Conservation (phyloP, 257 asterid genomes). For the Penstemon newberryi region DNA sequence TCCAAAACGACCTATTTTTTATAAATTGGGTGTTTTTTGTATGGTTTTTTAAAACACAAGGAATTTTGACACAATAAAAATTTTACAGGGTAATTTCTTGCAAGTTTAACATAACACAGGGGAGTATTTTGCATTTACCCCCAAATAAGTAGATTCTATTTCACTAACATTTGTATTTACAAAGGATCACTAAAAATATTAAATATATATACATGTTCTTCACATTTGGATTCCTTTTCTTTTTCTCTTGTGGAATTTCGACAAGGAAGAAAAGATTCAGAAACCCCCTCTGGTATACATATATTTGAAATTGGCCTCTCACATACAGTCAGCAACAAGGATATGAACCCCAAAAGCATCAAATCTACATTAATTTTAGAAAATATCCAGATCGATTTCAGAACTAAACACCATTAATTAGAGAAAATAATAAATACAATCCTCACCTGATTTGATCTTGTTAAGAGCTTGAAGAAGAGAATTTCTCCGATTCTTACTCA, state of each 20-base stretch:
- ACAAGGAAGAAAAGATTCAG: constrained; percentile 68
- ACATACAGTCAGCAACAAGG: constrained; percentile 55
- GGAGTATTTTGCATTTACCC: too few relatives aligned
- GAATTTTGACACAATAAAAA: too few relatives aligned
- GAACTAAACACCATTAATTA: not conserved
- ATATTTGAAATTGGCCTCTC: constrained; percentile 55
- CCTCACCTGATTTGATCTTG: constrained; percentile 58
- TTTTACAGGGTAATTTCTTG: too few relatives aligned
- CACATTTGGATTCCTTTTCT: constrained; percentile 52
- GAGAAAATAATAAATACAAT: not conserved
- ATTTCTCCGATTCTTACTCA: constrained; percentile 52
- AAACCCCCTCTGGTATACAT: constrained; percentile 46
- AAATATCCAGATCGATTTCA: not conserved
- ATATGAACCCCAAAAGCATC: constrained; percentile 77
- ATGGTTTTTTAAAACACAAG: too few relatives aligned
- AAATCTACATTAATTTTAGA: constrained; percentile 43
- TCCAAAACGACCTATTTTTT: too few relatives aligned
- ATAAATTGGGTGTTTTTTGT: too few relatives aligned
- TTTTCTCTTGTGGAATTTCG: constrained; percentile 29
- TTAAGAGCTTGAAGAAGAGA: constrained; percentile 60
- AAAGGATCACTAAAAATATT: too few relatives aligned
- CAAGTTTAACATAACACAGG: too few relatives aligned
- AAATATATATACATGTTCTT: constrained; percentile 35
- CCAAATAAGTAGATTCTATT: too few relatives aligned
- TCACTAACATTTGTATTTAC: too few relatives aligned